phyloP scores from a whole-genome alignment of 345 rosid genomes.

The Clarkia xantiana region DNA sequence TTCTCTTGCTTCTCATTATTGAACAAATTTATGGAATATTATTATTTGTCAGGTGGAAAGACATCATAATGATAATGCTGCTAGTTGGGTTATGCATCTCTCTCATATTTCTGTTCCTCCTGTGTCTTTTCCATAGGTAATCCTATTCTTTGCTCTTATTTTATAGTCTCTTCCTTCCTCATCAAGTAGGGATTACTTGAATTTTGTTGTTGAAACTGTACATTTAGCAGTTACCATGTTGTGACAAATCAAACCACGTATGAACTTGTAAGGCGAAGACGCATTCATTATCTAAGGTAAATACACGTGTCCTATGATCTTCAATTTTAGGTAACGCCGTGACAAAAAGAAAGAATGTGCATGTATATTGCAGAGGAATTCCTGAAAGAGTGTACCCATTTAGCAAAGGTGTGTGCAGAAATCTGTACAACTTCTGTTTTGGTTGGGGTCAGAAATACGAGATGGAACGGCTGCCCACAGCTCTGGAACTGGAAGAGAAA shows the following conservation, averaged over 20 bases:
- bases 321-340: conserved; percentile 6
- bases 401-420: conserved; percentile 64
- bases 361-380: conserved; percentile 35
- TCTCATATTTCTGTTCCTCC: conserved; percentile 66
- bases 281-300: conserved; percentile 76
- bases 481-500: conserved; percentile 50
- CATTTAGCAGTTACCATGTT: conserved; percentile 69
- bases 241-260: conserved; percentile 88
- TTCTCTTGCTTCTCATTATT: background rate
- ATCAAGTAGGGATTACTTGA: background rate
- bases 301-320: too few species aligned
- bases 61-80: conserved; percentile 46
- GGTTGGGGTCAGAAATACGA: conserved; percentile 18
- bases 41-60: conserved; percentile 72
- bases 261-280: conserved; percentile 87
- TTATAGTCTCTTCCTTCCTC: background rate
- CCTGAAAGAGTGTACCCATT: conserved; percentile 79
- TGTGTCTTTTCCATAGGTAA: conserved; percentile 81
- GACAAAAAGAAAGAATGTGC: background rate
- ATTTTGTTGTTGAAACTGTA: conserved; percentile 4
- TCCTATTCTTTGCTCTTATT: background rate
- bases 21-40: conserved; percentile 2
- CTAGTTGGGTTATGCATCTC: conserved; percentile 44
- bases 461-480: conserved; percentile 57
- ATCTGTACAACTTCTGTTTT: conserved; percentile 53